Percentiles rank a stretch among this genome's conserved stretches.
These are phyloP conservation scores for Neofusicoccum kwambonambiense DNA, from an alignment of 2,329 filamentous ascomycete genomes.

Conservation along the genomic window DNA sequence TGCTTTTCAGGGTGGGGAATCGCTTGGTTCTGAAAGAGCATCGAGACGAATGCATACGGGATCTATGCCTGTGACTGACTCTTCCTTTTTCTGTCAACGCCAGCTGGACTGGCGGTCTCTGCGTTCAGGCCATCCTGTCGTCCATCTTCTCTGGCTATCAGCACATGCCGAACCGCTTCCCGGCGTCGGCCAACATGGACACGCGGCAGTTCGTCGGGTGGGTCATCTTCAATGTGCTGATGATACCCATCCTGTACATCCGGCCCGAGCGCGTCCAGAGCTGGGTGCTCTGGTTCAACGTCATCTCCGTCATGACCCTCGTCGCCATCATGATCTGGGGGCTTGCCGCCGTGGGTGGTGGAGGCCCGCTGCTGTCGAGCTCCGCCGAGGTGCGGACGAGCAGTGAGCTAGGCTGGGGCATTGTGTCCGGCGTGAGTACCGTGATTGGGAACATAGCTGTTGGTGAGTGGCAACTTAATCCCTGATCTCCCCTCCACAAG, in stretches of 20 bases:
- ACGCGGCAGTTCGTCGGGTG: slow-evolving; percentile 38
- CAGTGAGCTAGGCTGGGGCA: slow-evolving; percentile 37
- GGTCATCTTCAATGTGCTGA: slow-evolving; percentile 38
- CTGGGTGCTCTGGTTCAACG: slow-evolving; percentile 28
- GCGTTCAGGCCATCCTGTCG: slow-evolving; percentile 32
- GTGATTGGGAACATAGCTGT: slow-evolving; percentile 22
- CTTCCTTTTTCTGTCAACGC: not conserved
- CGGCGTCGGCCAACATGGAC: slow-evolving; percentile 32
- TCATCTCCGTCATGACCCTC: slow-evolving; percentile 34
- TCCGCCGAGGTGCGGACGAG: slow-evolving; percentile 9
- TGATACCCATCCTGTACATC: slow-evolving; percentile 44
- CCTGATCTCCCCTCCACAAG: not conserved
- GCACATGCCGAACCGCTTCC: slow-evolving; percentile 36
- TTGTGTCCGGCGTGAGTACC: slow-evolving; percentile 37
- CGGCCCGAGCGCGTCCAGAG: slow-evolving; percentile 42
- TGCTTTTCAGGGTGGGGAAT: too few species aligned
- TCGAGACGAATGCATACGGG: too few species aligned
- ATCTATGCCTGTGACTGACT: not conserved
- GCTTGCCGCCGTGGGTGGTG: slow-evolving; percentile 32
- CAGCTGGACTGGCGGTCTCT: slow-evolving; percentile 37
- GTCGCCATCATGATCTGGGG: slow-evolving; percentile 34
- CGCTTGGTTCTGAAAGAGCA: too few species aligned
- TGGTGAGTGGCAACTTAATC: not conserved
- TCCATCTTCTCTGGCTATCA: slow-evolving; percentile 37
- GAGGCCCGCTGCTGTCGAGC: slow-evolving; percentile 29